A percentile compares a stretch with the other conserved stretches of the same genome.
phyloP scores from a whole-genome alignment of 2,329 filamentous ascomycete species.

The Drechslerella dactyloides region DNA sequence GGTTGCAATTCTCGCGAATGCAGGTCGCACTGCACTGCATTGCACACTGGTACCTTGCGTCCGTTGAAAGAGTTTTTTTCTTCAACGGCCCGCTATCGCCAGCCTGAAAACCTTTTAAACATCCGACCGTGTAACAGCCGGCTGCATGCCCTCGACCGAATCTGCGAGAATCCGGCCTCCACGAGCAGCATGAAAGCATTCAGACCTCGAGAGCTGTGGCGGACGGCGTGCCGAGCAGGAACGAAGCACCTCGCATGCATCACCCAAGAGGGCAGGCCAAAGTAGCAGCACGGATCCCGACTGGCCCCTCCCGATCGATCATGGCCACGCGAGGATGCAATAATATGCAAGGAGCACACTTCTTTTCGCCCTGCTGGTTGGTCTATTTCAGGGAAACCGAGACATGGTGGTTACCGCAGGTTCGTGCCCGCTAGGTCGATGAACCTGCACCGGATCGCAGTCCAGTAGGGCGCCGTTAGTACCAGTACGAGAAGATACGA shows the following conservation, averaged over 20 bases:
- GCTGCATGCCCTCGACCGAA: neutral
- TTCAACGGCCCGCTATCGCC: no score
- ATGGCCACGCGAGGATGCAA: slow-evolving; percentile 19
- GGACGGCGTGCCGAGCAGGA: slow-evolving; percentile 1
- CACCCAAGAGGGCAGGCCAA: slow-evolving; percentile 15
- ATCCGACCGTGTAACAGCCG: no score
- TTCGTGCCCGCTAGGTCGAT: neutral
- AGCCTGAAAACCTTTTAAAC: no score
- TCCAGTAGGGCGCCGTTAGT: neutral
- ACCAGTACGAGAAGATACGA: neutral
- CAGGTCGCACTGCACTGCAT: no score
- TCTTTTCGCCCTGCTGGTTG: neutral
- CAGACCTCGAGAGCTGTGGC: neutral
- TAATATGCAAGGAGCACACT: slow-evolving; percentile 9
- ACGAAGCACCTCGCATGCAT: slow-evolving; percentile 10
- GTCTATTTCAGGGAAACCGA: neutral
- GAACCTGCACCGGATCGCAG: neutral
- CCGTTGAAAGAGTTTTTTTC: no score
- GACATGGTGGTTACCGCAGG: neutral
- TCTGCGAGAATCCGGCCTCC: neutral
- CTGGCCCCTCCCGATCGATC: slow-evolving; percentile 2
- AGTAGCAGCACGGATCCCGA: slow-evolving; percentile 8
- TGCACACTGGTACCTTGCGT: no score
- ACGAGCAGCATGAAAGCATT: neutral
- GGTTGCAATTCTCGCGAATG: no score